Percentiles rank a stretch among this genome's conserved stretches.
phyloP scores from a whole-genome alignment of 176 grass and related monocot genomes.

The Oryza glaberrima region DNA sequence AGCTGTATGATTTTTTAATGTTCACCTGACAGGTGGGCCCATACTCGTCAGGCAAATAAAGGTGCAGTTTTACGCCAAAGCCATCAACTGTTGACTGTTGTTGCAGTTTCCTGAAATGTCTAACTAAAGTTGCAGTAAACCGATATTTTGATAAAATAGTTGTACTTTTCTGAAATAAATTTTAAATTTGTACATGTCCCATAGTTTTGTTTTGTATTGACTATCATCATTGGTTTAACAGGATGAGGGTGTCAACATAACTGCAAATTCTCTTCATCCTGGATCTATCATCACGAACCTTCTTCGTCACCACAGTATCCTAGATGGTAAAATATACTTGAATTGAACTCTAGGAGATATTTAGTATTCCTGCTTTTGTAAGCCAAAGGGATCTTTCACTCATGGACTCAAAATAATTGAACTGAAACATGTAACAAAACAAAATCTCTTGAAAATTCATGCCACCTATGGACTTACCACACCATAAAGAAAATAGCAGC shows the following conservation, averaged over 20 bases:
- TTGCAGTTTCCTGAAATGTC: too few species aligned
- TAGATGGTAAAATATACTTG: constrained; percentile 77
- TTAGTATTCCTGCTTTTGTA: not conserved
- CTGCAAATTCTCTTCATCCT: constrained; percentile 97
- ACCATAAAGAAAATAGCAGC: not conserved
- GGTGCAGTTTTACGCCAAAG: too few species aligned
- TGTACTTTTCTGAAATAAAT: too few species aligned
- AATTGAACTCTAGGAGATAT: not conserved
- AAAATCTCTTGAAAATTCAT: not conserved
- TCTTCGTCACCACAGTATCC: constrained; percentile 86
- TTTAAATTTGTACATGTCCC: not conserved
- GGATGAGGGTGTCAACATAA: constrained; percentile 86
- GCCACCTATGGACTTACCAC: not conserved
- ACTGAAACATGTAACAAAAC: constrained; percentile 4
- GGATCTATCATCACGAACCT: constrained; percentile 93
- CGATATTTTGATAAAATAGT: too few species aligned
- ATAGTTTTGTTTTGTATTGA: not conserved
- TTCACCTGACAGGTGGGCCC: too few species aligned
- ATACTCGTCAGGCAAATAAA: too few species aligned
- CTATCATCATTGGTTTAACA: constrained; percentile 32
- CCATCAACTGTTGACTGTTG: too few species aligned
- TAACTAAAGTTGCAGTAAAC: too few species aligned
- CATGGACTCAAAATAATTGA: not conserved
- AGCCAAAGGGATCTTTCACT: not conserved
- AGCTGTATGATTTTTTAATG: too few species aligned